Evolutionary conservation across 164 flowering plant genomes (phyloP).

Genomic region (Annona squamosa): DNA sequence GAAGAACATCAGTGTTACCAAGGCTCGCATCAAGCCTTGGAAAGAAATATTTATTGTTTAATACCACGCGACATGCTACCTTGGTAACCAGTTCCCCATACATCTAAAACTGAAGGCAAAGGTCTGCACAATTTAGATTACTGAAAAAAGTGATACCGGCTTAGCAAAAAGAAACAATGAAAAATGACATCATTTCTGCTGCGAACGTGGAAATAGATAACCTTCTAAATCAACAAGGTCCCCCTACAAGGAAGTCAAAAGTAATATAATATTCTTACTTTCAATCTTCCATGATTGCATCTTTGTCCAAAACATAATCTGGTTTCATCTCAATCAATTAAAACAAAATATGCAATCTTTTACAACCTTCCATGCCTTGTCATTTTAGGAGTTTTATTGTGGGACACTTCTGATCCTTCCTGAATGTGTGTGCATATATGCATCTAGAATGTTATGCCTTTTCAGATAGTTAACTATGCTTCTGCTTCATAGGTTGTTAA

Average conservation of each 20-base stretch:
- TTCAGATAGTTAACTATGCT: neutral
- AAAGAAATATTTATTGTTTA: no score
- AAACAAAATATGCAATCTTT: neutral
- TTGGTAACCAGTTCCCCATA: no score
- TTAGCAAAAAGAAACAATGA: no score
- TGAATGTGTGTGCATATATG: neutral
- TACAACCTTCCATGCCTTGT: neutral
- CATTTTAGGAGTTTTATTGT: neutral
- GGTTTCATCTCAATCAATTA: neutral
- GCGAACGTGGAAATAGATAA: no score
- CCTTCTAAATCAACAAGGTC: neutral
- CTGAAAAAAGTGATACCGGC: no score
- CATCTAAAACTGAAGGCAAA: no score
- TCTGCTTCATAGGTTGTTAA: conserved; percentile 62
- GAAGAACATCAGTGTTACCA: no score
- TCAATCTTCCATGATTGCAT: neutral
- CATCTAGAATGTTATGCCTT: neutral
- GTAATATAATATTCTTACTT: no score
- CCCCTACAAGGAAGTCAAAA: neutral
- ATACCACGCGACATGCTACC: no score
- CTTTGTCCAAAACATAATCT: neutral
- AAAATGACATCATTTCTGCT: no score
- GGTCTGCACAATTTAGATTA: no score
- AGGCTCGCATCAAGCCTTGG: no score
- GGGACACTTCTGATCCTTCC: neutral